phyloP scores from a whole-genome alignment of 495 filamentous ascomycete species.

The Saxophila tyrrhenica region DNA sequence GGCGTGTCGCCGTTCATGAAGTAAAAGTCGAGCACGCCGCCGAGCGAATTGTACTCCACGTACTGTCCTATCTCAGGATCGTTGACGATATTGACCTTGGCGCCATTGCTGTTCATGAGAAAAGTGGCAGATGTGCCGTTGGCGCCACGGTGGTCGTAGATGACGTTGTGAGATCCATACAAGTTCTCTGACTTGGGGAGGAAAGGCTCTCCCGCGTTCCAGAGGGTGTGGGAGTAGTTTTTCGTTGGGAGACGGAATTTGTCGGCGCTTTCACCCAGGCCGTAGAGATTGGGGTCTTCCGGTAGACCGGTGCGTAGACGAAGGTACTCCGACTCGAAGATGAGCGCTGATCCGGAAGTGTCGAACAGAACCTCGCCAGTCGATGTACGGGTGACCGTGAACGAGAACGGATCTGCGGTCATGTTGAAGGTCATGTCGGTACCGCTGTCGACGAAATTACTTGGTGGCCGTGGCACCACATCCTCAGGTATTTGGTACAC shows the following conservation, averaged over 20 bases:
- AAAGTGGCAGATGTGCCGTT: conserved; percentile 69
- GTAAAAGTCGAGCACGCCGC: conserved; percentile 77
- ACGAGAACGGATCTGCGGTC: conserved; percentile 58
- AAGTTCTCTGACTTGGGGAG: conserved; percentile 56
- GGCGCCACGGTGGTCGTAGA: conserved; percentile 60
- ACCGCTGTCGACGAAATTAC: conserved; percentile 22
- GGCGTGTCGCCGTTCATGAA: conserved; percentile 55
- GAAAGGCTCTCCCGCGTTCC: conserved; percentile 61
- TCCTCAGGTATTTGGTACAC: conserved; percentile 73
- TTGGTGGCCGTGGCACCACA: conserved; percentile 52
- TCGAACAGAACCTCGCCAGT: conserved; percentile 67
- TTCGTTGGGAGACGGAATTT: conserved; percentile 55
- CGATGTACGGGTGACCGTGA: conserved; percentile 49
- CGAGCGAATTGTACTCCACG: conserved; percentile 71
- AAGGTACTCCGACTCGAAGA: conserved; percentile 72
- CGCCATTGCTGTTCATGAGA: conserved; percentile 69
- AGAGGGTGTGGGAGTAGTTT: conserved; percentile 66
- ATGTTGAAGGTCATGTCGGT: conserved; percentile 54
- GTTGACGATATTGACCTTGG: conserved; percentile 73
- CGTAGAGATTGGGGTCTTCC: conserved; percentile 57
- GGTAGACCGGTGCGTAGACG: conserved; percentile 58
- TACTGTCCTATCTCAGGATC: conserved; percentile 51
- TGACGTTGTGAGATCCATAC: conserved; percentile 76
- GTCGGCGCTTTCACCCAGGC: conserved; percentile 69
- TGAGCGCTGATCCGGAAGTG: conserved; percentile 51